Evolutionary conservation across 306 rosid genomes (phyloP).

Genomic region (Malus domestica): ASM211411v1 NC_041800.1:30100233-30100732

Average conservation of each 20-base stretch:
- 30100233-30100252: background rate
- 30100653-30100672: too few species aligned
- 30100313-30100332: slow-evolving; percentile 15
- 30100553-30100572: too few species aligned
- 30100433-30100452: background rate
- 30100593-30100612: too few species aligned
- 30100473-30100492: background rate
- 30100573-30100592: too few species aligned
- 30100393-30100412: background rate
- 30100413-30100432: background rate
- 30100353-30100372: slow-evolving; percentile 87
- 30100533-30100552: too few species aligned
- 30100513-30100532: too few species aligned
- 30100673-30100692: too few species aligned
- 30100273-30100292: background rate
- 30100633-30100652: too few species aligned
- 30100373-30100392: slow-evolving; percentile 24
- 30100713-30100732: too few species aligned
- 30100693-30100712: too few species aligned
- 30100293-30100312: background rate
- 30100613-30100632: too few species aligned
- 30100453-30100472: background rate
- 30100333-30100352: slow-evolving; percentile 89
- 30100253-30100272: background rate
- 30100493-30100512: background rate